Base-by-base conservation (phyloP, 805 yeast genomes). In the Jamesozyma jinghongensis region DNA sequence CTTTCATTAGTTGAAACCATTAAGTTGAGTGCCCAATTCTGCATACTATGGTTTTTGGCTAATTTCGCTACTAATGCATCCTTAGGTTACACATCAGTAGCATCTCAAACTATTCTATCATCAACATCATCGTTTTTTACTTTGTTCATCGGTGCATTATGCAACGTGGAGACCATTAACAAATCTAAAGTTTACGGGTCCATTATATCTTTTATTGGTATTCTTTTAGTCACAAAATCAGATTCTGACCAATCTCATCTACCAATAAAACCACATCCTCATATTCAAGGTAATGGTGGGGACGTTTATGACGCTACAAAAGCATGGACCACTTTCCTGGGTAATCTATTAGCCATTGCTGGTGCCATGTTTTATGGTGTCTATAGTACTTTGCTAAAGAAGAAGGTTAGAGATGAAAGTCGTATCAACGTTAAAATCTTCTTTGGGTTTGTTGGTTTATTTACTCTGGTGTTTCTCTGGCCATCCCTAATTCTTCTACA, bases 91-190 rank as follows among this genome's bases (percentile, higher is more conserved):
- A 92, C 98, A 0, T 79, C 88, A 11, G 98, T 92, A 17, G 94
- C 95, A 2, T 81, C 92, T 12, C 97, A 94, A 54, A 92, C 97
- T 3, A 90, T 92, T 19, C 64, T 92, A 31, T 83, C 95, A 14
- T 83, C 96, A 29, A 88, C 97, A 0, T 81, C 94, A 4, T 84
- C 95, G 6, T 87, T 92, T 57, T 92, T 92, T 74, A 92, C 98
- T 0, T 70, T 92, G 31, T 51, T 88, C 1, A 72, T 90, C 7
- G 97, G 97, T 1, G 75, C 79, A 40, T 47, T 83, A 19, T 79
- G 78, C 43, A 68, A 79, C 25, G 75, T 87, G 1, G 97, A 90
- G 60, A 63, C 61, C 20, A 74, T 90, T 54, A 81, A 77, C 51
- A 54, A 59, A 14, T 66, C 72, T 36, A 92, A 90, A 56, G 52